phyloP scores from a whole-genome alignment of 2,329 filamentous ascomycete species.

The Ilyonectria sp. region DNA sequence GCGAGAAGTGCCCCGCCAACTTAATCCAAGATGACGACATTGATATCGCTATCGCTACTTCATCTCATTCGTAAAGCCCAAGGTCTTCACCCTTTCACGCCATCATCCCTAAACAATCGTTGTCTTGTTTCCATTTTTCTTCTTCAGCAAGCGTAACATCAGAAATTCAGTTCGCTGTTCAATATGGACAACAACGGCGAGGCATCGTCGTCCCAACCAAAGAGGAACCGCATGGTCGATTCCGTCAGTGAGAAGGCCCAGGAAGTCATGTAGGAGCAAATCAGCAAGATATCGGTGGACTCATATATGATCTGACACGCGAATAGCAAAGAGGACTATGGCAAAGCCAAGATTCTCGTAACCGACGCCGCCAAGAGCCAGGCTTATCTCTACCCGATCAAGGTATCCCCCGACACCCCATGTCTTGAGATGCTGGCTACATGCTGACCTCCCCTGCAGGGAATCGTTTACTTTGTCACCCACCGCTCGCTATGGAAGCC shows the following conservation, averaged over 20 bases:
- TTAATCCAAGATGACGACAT: slow-evolving; percentile 41
- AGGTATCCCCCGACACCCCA: slow-evolving; percentile 55
- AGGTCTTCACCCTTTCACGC: not conserved
- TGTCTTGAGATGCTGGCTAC: slow-evolving; percentile 18
- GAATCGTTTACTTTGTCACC: slow-evolving; percentile 71
- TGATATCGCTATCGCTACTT: slow-evolving; percentile 25
- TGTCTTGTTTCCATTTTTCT: not conserved
- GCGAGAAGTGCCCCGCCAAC: slow-evolving; percentile 9
- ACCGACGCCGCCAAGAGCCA: slow-evolving; percentile 80
- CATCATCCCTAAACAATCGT: not conserved
- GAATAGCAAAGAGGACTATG: slow-evolving; percentile 77
- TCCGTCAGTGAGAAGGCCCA: slow-evolving; percentile 63
- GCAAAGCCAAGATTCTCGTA: slow-evolving; percentile 74
- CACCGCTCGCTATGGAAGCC: slow-evolving; percentile 73
- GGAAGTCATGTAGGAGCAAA: slow-evolving; percentile 61
- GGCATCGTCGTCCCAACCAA: slow-evolving; percentile 42
- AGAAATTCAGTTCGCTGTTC: not conserved
- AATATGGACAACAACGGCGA: slow-evolving; percentile 46
- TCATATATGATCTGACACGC: slow-evolving; percentile 24
- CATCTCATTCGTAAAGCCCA: not conserved
- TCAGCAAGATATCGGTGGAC: not conserved
- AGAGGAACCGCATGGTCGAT: slow-evolving; percentile 53
- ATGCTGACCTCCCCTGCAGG: slow-evolving; percentile 55
- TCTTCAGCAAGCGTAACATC: not conserved
- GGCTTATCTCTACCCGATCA: slow-evolving; percentile 90